Base-by-base conservation (phyloP, 352 stramenopile species). In the Globisporangium nunn region DNA sequence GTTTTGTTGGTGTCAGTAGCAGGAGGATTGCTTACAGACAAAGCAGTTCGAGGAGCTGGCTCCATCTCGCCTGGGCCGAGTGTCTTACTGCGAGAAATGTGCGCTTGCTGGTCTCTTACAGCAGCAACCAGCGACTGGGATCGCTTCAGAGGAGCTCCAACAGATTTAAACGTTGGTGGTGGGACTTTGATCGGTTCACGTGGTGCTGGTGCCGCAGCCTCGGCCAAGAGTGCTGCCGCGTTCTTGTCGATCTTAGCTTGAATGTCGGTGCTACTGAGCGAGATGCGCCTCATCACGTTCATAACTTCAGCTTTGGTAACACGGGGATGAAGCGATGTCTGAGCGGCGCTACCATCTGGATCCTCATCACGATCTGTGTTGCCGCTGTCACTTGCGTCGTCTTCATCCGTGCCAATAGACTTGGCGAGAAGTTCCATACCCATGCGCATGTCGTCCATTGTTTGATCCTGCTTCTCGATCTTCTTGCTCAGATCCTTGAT, bases 381-480 rank as follows among this genome's bases (percentile, higher is more conserved):
- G 17, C 70, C 54, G n/a, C 70, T 66, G 0, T 66, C 66, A 30
- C 82, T 75, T 14, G 70, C 75, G 50, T 85, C 69, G n/a, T 70
- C 73, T 17, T 91, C 80, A 33, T 91, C 75, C 7, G 64, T 81
- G 23, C 75, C 78, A 3, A 87, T 72, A 6, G 72, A 82, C 59
- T 88, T 88, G 4, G 71, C 70, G 47, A 91, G 62, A 52, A 88
- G 66, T 37, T 81, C 72, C 29, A 91, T 62, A 1, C 70, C 71
- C 50, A 78, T 72, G 6, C 68, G 68, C 59, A 91, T 74, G 40
- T 85, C 80, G 45, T 84, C 76, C 15, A 88, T 61, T 8, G 62
- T 75, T 46, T 91, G 64, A 14, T 88, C 78, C 40, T 87, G 75
- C 54, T 71, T 77, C 15, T 91, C 78, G 10, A 78, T 70, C 59